Evolutionary conservation across 768 basidiomycete species (phyloP).

Genomic region (Calocera viscosa): DNA sequence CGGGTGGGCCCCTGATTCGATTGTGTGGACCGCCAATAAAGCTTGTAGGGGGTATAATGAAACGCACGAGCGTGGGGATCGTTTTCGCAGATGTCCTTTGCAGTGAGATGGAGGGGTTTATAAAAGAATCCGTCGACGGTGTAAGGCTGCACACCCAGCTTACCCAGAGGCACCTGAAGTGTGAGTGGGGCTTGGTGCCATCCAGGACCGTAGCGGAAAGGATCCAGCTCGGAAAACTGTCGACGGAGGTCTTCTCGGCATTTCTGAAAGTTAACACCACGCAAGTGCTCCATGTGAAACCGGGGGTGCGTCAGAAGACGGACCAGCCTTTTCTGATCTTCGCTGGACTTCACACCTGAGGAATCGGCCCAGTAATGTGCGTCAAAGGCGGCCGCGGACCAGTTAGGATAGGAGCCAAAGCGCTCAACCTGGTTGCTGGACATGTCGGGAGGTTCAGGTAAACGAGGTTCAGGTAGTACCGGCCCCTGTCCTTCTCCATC

Average conservation of each 20-base stretch:
- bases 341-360: not conserved
- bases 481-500: not conserved
- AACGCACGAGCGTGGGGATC: not conserved
- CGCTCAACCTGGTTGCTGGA: not conserved
- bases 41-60: not conserved
- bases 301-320: not conserved
- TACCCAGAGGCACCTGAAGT: not conserved
- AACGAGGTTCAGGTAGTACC: not conserved
- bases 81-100: not conserved
- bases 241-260: not conserved
- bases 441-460: not conserved
- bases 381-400: not conserved
- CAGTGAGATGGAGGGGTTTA: not conserved
- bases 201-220: not conserved
- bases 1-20: not conserved
- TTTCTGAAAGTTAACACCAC: not conserved
- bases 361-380: not conserved
- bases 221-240: not conserved
- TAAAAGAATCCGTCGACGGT: not conserved
- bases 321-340: not conserved
- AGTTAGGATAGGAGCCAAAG: not conserved
- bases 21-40: not conserved
- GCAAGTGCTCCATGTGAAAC: not conserved
- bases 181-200: not conserved
- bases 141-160: not conserved